These are phyloP conservation scores for Cladosporium sp. DNA, from an alignment of 2,329 filamentous ascomycete genomes.

Conservation along the genomic window DNA sequence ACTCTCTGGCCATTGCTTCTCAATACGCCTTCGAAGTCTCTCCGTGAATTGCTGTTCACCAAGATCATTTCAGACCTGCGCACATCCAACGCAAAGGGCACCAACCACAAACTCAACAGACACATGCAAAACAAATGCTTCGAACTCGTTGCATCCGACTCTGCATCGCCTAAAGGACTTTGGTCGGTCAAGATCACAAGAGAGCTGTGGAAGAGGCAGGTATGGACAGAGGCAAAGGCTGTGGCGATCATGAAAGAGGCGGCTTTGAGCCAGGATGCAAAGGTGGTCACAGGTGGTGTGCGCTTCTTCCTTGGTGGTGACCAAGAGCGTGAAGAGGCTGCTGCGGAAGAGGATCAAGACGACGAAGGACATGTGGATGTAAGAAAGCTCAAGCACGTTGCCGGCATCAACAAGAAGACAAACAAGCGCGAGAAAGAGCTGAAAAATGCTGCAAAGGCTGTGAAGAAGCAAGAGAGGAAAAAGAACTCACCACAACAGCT, in stretches of 20 bases:
- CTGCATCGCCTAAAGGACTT: conserved; percentile 76
- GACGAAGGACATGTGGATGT: conserved; percentile 74
- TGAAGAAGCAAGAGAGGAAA: conserved; percentile 80
- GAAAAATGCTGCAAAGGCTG: conserved; percentile 73
- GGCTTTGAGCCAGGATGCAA: conserved; percentile 82
- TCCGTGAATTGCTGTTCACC: conserved; percentile 76
- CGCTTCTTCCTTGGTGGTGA: conserved; percentile 95
- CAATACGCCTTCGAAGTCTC: conserved; percentile 83
- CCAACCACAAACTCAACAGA: conserved; percentile 88
- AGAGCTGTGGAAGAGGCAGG: conserved; percentile 92
- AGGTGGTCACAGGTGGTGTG: conserved; percentile 81
- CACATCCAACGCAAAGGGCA: conserved; percentile 78
- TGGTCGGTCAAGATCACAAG: conserved; percentile 96
- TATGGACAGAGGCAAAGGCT: conserved; percentile 90
- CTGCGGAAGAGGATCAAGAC: conserved; percentile 80
- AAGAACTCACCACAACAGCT: conserved; percentile 82
- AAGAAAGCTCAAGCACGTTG: conserved; percentile 75
- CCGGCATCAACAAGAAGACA: conserved; percentile 92
- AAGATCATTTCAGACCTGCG: conserved; percentile 91
- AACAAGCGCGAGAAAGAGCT: conserved; percentile 79
- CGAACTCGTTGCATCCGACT: conserved; percentile 84
- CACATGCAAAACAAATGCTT: conserved; percentile 91
- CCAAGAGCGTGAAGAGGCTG: conserved; percentile 85
- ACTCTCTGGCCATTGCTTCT: conserved; percentile 93
- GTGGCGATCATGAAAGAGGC: conserved; percentile 99